Conservation (phyloP, 2,329 filamentous ascomycete species). For the Aspergillus sp. region DNA sequence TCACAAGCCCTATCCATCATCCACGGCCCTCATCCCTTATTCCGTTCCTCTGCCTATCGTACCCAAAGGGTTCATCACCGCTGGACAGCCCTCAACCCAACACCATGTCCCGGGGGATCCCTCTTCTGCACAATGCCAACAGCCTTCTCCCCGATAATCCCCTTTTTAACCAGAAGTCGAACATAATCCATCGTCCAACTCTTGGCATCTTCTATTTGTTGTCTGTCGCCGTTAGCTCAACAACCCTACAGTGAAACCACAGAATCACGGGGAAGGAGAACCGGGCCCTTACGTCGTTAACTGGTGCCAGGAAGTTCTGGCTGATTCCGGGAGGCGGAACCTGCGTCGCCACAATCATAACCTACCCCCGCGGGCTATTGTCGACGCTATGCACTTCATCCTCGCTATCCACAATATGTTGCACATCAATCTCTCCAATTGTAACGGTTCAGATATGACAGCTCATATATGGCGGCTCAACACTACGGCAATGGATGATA, state of each 20-base stretch:
- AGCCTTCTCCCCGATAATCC: constrained; percentile 14
- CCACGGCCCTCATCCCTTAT: no score
- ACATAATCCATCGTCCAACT: constrained; percentile 31
- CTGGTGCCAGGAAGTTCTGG: constrained; percentile 28
- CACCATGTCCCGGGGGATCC: constrained; percentile 23
- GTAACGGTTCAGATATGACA: no score
- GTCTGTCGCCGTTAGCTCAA: constrained; percentile 11
- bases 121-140: constrained; percentile 23
- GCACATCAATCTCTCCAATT: constrained; percentile 16
- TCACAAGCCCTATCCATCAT: not conserved
- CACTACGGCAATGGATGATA: no score
- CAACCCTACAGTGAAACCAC: no score
- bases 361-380: constrained; percentile 13
- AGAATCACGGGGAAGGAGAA: not conserved
- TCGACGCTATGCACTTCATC: constrained; percentile 6
- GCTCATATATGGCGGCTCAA: no score
- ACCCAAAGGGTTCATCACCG: no score
- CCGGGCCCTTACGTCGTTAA: constrained; percentile 22
- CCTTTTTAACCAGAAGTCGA: constrained; percentile 16
- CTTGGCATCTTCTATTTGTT: constrained; percentile 27
- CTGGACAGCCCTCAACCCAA: constrained; percentile 14
- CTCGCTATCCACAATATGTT: constrained; percentile 14
- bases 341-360: constrained; percentile 23
- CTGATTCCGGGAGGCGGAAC: constrained; percentile 24
- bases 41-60: no score